These are phyloP conservation scores for Pilaira anomala DNA, from an alignment of 192 early-diverging fungal species.

Conservation along the genomic window DNA sequence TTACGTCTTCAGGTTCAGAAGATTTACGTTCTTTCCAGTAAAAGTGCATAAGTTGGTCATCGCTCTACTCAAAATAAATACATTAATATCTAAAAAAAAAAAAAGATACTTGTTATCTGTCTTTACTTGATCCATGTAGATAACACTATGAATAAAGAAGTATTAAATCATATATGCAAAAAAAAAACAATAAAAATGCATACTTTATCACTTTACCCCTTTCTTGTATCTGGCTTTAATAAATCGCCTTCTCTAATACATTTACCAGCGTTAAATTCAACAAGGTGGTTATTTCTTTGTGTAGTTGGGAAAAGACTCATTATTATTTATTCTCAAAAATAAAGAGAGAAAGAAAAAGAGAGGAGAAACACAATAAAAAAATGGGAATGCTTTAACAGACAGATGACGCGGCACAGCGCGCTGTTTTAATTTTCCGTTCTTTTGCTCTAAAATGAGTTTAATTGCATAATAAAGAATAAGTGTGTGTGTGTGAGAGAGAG, in stretches of 20 bases:
- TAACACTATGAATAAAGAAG: constrained; percentile 13
- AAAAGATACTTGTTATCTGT: neutral
- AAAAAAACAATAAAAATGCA: neutral
- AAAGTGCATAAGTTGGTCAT: constrained; percentile 74
- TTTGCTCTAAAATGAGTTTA: too few relatives aligned
- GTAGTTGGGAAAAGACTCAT: constrained; percentile 32
- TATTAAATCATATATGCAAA: neutral
- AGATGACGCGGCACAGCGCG: neutral
- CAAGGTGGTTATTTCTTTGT: constrained; percentile 24
- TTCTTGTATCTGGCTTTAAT: constrained; percentile 69
- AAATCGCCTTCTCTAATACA: constrained; percentile 63
- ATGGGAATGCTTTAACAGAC: neutral
- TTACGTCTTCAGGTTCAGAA: constrained; percentile 46
- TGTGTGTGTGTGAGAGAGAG: too few relatives aligned
- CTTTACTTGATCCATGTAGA: constrained; percentile 60
- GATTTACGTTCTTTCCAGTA: constrained; percentile 74
- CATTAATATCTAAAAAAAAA: neutral
- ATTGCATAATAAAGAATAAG: too few relatives aligned
- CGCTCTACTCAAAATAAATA: constrained; percentile 39
- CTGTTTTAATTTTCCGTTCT: neutral
- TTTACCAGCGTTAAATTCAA: constrained; percentile 75
- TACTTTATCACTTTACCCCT: constrained; percentile 50
- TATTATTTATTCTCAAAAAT: too few relatives aligned
- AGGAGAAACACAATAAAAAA: neutral
- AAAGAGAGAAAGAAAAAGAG: neutral